A percentile compares a stretch with the other conserved stretches of the same genome.
Evolutionary conservation across 1,284 basidiomycete species (phyloP).

Genomic region (Trichosporon ovoides): DNA sequence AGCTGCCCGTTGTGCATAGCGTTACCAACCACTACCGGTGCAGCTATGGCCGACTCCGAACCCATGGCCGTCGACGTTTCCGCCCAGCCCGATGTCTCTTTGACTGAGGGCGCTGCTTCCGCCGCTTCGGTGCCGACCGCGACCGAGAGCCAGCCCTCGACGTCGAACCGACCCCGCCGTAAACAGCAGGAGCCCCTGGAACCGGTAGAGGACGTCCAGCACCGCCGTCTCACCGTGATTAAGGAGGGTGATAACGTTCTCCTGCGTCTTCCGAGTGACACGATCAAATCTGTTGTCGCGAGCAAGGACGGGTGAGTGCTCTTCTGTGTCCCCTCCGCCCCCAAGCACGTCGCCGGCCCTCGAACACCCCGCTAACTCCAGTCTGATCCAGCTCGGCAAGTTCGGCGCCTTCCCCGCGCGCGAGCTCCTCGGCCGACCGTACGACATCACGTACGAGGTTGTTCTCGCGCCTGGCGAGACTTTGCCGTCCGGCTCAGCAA

Average conservation of each 20-base stretch:
- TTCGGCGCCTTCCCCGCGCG: conserved; percentile 49
- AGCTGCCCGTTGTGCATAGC: background rate
- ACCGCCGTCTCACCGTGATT: conserved; percentile 41
- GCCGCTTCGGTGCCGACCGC: background rate
- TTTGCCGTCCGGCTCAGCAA: conserved; percentile 1
- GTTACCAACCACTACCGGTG: background rate
- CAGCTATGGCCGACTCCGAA: background rate
- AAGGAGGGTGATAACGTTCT: conserved; percentile 50
- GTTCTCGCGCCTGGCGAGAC: conserved; percentile 19
- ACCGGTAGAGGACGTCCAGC: conserved; percentile 35
- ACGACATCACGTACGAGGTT: conserved; percentile 53
- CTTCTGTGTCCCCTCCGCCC: background rate
- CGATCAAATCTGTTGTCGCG: conserved; percentile 48
- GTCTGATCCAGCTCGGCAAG: conserved; percentile 50
- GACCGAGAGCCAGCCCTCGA: background rate
- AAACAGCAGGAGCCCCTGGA: conserved; percentile 14
- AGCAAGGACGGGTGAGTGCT: conserved; percentile 43
- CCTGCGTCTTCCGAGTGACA: conserved; percentile 48
- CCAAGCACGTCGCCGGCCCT: too few species aligned
- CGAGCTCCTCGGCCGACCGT: conserved; percentile 48
- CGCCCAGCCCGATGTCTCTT: background rate
- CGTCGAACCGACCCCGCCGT: background rate
- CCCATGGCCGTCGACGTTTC: background rate
- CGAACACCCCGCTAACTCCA: conserved; percentile 20
- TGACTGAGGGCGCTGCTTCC: background rate